Base-by-base conservation (phyloP, 1,139 yeast genomes). In the Candida freyschussii region DNA sequence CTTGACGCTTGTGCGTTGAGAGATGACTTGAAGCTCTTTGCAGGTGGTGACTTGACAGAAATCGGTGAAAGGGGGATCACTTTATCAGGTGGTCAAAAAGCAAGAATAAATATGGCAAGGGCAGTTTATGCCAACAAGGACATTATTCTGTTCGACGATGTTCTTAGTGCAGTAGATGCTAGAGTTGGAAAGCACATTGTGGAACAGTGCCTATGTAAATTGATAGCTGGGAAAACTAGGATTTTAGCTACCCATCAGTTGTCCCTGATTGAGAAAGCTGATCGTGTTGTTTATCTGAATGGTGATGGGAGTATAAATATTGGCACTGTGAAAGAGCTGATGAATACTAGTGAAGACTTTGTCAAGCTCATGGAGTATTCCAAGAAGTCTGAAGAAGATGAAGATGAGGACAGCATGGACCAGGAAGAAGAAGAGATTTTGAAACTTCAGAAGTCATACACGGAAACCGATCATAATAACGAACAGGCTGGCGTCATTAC, bases 61-160 rank as follows among this genome's bases (percentile, higher is more conserved):
- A 82, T 87, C 38, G 96, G 96, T 41, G 96, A 87, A 56, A 73
- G 94, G 47, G 96, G 96, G 45, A 83, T 87, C 45, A 86, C 93
- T 0, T 61, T 87, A 26, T 84, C 95, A 4, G 96, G 96, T 39
- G 96, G 96, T 26, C 96, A 87, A 57, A 87, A 87, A 60, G 94
- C 95, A 1, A 57, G 67, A 60, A 60, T 62, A 14, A 80, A 79
- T 47, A 63, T 87, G 38, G 96, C 96, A 1, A 71, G 96, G 50
- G 83, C 95, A 2, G 87, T 83, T 4, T 87, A 87, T 56, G 76
- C 81, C 25, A 65, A 74, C 36, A 63, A 69, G 19, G 86, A 81
- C 39, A 75, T 82, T 25, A 62, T 84, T 15, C 57, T 87, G 37
- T 63, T 87, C 40, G 96, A 87, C 53, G 96, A 87, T 58, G 93